Conservation (phyloP, 1,284 basidiomycete species). For the Coniferiporia sulphurascens region DNA sequence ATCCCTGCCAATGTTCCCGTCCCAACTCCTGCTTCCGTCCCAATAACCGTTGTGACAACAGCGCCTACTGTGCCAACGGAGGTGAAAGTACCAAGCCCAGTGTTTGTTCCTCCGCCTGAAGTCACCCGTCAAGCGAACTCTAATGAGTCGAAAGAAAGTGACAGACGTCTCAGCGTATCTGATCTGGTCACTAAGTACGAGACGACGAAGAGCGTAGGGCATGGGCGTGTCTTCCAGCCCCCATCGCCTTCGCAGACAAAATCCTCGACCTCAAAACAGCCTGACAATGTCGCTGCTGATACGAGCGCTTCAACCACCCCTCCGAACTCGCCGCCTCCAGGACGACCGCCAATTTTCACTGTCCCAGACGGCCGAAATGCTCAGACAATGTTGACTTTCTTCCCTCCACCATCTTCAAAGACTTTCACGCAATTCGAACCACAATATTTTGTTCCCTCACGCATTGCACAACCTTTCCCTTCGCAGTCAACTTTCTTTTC, state of each 20-base stretch:
- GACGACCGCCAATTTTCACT: conserved; percentile 29
- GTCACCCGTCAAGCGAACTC: neutral
- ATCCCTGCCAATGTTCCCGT: too few species aligned
- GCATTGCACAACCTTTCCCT: conserved; percentile 33
- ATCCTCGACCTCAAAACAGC: neutral
- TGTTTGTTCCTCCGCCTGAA: neutral
- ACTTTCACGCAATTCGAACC: conserved; percentile 27
- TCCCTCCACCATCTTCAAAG: conserved; percentile 28
- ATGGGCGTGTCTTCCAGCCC: conserved; percentile 11
- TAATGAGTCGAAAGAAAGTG: conserved; percentile 21
- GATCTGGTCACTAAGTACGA: conserved; percentile 39
- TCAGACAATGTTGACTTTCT: conserved; percentile 41
- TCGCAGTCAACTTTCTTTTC: conserved; percentile 36
- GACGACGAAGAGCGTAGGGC: neutral
- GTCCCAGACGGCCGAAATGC: conserved; percentile 52
- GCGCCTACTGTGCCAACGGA: conserved; percentile 8
- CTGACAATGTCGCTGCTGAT: conserved; percentile 19
- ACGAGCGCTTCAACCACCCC: conserved; percentile 51
- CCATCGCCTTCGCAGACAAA: conserved; percentile 9
- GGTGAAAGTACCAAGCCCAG: conserved; percentile 23
- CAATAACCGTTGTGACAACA: neutral
- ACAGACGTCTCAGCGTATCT: conserved; percentile 48
- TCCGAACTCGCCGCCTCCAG: conserved; percentile 43
- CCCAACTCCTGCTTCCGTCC: too few species aligned
- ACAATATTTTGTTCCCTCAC: conserved; percentile 35